Percentiles rank a stretch among this genome's conserved stretches.
These are phyloP conservation scores for Lathyrus tuberosus DNA, from an alignment of 306 rosid species.

Conservation along the genomic window DNA sequence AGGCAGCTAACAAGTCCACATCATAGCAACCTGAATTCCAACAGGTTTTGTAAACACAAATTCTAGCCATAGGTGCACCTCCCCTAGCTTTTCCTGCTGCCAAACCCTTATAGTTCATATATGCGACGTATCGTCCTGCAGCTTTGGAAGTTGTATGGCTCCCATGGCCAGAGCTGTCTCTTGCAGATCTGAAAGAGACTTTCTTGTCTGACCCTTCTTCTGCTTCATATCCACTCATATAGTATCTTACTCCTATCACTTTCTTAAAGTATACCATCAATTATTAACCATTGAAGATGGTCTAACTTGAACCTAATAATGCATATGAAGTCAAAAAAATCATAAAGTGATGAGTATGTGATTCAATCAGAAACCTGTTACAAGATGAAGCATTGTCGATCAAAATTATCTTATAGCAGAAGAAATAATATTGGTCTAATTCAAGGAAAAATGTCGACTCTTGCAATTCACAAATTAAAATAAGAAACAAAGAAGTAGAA, in stretches of 20 bases:
- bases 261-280: constrained; percentile 51
- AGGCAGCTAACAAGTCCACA: constrained; percentile 77
- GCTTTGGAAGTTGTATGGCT: constrained; percentile 83
- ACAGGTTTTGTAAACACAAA: constrained; percentile 82
- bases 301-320: neutral
- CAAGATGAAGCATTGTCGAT: constrained; percentile 64
- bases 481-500: neutral
- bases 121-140: constrained; percentile 60
- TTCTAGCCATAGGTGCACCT: constrained; percentile 81
- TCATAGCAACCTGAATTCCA: constrained; percentile 89
- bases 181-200: constrained; percentile 68
- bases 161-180: constrained; percentile 85
- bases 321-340: constrained; percentile 20
- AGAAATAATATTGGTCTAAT: constrained; percentile 12
- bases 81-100: constrained; percentile 78
- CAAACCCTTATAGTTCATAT: constrained; percentile 70
- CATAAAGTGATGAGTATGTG: neutral
- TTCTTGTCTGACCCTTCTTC: constrained; percentile 59
- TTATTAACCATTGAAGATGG: constrained; percentile 42
- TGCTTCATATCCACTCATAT: constrained; percentile 68
- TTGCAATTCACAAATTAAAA: neutral
- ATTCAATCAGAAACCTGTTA: constrained; percentile 64
- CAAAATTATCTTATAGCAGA: constrained; percentile 17
- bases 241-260: constrained; percentile 84
- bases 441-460: constrained; percentile 2